Evolutionary conservation across 306 rosid species (phyloP).

Genomic region (Cicer arietinum): DNA sequence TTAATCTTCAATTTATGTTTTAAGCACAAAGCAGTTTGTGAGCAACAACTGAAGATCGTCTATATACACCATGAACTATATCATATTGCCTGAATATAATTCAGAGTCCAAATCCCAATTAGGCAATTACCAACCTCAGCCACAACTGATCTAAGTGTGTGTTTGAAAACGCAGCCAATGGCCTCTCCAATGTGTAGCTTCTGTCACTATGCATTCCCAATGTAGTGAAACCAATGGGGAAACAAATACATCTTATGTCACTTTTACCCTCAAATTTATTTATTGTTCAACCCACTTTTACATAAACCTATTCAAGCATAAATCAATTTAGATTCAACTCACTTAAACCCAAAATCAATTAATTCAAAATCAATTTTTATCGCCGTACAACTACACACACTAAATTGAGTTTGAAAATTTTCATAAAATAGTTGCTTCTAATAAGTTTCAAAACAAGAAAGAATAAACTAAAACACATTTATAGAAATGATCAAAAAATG

Average conservation of each 20-base stretch:
- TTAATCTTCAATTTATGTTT: conserved; percentile 9
- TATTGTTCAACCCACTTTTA: too few species aligned
- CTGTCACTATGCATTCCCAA: not conserved
- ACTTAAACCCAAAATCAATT: too few species aligned
- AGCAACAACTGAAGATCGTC: not conserved
- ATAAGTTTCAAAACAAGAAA: conserved; percentile 16
- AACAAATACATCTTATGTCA: too few species aligned
- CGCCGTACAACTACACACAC: too few species aligned
- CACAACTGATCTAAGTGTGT: not conserved
- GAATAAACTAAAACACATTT: not conserved
- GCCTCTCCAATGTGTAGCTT: not conserved
- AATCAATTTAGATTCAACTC: too few species aligned
- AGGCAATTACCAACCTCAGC: not conserved
- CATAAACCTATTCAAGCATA: too few species aligned
- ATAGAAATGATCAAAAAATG: not conserved
- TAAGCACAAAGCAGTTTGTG: not conserved
- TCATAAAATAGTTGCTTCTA: not conserved
- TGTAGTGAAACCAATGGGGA: not conserved
- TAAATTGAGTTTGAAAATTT: too few species aligned
- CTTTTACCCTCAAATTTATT: too few species aligned
- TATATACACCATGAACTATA: not conserved
- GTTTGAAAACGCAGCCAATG: not conserved
- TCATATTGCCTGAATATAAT: conserved; percentile 7
- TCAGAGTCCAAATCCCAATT: conserved; percentile 17
- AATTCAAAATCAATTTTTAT: too few species aligned